Evolutionary conservation across 1,284 basidiomycete species (phyloP), one percentile per base, ranked within the genome.

Genomic region (Rhodotorula sp.): DNA sequence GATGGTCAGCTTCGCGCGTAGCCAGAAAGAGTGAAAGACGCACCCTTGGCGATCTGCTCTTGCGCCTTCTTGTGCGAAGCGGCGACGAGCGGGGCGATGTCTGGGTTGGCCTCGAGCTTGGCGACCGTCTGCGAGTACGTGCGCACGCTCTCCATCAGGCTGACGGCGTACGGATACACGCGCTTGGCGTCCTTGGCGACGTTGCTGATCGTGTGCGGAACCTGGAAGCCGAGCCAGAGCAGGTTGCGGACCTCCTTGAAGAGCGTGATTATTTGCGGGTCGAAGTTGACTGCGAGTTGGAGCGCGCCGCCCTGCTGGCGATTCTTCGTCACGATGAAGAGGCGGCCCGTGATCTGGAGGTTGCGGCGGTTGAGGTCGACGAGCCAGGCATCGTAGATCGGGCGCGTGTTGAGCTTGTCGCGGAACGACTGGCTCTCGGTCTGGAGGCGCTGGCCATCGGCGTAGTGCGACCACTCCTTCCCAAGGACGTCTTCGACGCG

Each of bases 401-500:
- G 91, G 46, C 89, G 86, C 1, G 95, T 96, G 80, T 98, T 94
- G 63, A 98, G 89, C 83, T 98, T 99, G 82, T 91, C 92, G 59
- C 92, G 88, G 87, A 99, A 99, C 1, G 93, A 91, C 9, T 88
- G 85, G 66, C 89, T 91, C 82, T 99, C 96, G 54, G 89, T 90
- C 79, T 97, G 92, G 0, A 99, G 89, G 79, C 95, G 94, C 82
- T 97, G 93, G 10, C 97, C 97, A 78, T 99, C 96, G n/a, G 96
- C 93, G 78, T 99, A 99, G 73, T 94, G 88, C 81, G 97, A 95
- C 96, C 96, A 99, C 12, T 93, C 95, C 81, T 93, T 94, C 14
- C 96, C 97, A 17, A 99, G 89, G 4, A 99, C 97, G 80, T 98
- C 96, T 80, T 98, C 95, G 64, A 99, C 96, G n/a, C 95, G 91